Evolutionary conservation across 345 rosid genomes (phyloP), one percentile per base, ranked within the genome.

Genomic region (Populus ilicifolia): DNA sequence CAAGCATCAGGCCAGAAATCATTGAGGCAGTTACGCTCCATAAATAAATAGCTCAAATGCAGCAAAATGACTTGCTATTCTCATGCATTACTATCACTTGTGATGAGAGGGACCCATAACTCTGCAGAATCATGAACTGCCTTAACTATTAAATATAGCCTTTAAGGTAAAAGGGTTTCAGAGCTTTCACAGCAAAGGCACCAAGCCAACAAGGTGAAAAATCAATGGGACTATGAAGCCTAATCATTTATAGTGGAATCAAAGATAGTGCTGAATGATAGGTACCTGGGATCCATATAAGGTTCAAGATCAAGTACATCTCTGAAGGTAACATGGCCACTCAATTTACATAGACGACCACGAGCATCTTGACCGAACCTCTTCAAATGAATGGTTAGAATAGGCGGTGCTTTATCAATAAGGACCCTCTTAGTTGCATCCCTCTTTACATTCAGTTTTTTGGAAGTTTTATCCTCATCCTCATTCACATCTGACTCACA

Each of bases 281-380:
- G 65, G 84, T 90, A 96, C 99, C 98, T 91, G 72, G 89, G 79
- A 86, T 94, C 92, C 93, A 92, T 82, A 69, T 85, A 96, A 11
- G 92, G 94, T 75, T 84, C 79, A 71, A 96, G 90, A 87, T 96
- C 91, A 23, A 96, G 81, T 39, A 67, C 43, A 70, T 92, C 98
- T 80, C 87, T 69, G 77, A 96, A 96, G 80, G 82, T 83, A 77
- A 96, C 94, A 85, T 90, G 97, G 43, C 99, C 99, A 39, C 86
- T 92, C 86, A 96, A 85, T 89, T 96, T 96, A 87, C 88, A 92
- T 78, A 92, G 81, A 71, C 97, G 93, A 80, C 99, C 99, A 46
- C 96, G 98, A 63, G 86, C 82, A 83, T 94, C 99, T 85, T 96
- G 99, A 87, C 89, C 89, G 82, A 96, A 96, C 83, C 99, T 89